Conservation (phyloP, 176 grass and related monocot genomes). For the Oryza glaberrima region DNA sequence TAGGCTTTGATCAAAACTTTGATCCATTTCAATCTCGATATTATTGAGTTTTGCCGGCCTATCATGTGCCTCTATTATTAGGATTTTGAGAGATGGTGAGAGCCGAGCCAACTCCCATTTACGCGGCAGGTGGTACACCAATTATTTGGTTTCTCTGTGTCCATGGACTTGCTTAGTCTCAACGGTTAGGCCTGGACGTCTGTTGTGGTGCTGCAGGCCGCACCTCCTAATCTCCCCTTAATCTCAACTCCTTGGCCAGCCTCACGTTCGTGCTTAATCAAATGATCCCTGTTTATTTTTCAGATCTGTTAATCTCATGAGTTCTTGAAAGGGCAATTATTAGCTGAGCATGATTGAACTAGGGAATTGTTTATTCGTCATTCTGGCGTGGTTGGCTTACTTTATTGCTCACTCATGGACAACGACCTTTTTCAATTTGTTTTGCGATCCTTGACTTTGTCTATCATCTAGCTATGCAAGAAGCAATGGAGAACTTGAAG, state of each 20-base stretch:
- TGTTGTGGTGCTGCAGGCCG: conserved; percentile 6
- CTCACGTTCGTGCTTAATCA: conserved; percentile 24
- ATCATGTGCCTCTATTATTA: conserved; percentile 35
- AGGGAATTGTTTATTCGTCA: conserved; percentile 38
- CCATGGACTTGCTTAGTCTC: neutral
- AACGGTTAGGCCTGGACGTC: conserved; percentile 36
- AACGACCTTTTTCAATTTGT: conserved; percentile 47
- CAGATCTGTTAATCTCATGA: conserved; percentile 26
- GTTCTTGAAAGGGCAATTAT: conserved; percentile 37
- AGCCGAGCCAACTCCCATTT: conserved; percentile 49
- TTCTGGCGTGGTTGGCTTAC: conserved; percentile 38
- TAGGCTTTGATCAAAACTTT: conserved; percentile 15
- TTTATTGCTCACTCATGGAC: conserved; percentile 37
- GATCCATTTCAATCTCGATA: conserved; percentile 14
- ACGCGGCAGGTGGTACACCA: conserved; percentile 43
- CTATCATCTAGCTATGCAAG: conserved; percentile 58
- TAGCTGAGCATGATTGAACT: conserved; percentile 28
- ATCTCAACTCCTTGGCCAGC: neutral
- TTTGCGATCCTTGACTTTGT: conserved; percentile 78
- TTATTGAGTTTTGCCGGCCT: conserved; percentile 25
- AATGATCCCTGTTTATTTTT: conserved; percentile 30
- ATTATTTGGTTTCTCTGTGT: conserved; percentile 37
- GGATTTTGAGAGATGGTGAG: conserved; percentile 44
- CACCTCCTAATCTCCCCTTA: neutral
- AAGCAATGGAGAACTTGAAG: conserved; percentile 68